phyloP scores from a whole-genome alignment of 345 rosid genomes.

The Hevea brasiliensis region DNA sequence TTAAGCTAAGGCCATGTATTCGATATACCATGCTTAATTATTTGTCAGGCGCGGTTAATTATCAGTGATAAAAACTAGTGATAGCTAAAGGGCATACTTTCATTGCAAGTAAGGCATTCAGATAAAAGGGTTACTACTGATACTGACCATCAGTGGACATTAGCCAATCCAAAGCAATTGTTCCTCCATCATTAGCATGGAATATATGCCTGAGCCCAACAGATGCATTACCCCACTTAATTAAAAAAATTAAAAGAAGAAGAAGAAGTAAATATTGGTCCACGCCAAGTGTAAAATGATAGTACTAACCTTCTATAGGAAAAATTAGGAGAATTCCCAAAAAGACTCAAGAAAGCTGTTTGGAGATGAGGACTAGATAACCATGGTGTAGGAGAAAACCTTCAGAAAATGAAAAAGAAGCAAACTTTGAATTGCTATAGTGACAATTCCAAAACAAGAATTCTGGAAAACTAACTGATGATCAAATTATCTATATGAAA shows the following conservation, averaged over 20 bases:
- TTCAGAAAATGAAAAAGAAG: slow-evolving; percentile 5
- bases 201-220: slow-evolving; percentile 25
- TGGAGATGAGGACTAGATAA: slow-evolving; percentile 49
- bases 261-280: no score
- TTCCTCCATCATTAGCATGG: slow-evolving; percentile 37
- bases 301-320: slow-evolving; percentile 26
- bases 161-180: slow-evolving; percentile 44
- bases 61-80: no score
- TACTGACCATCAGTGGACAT: slow-evolving; percentile 29
- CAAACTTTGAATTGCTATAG: not conserved
- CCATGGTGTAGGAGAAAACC: slow-evolving; percentile 47
- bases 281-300: not conserved
- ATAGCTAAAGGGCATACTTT: not conserved
- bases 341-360: slow-evolving; percentile 35
- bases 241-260: no score
- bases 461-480: not conserved
- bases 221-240: not conserved
- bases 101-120: not conserved
- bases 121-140: not conserved
- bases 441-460: no score
- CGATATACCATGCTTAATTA: not conserved
- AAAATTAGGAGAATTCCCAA: slow-evolving; percentile 36
- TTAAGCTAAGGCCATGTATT: not conserved
- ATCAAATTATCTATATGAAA: not conserved
- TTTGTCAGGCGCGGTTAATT: no score